Percentiles rank a stretch among this genome's conserved stretches.
Evolutionary conservation across 306 rosid genomes (phyloP).

Genomic region (Lathyrus oleraceus): DNA sequence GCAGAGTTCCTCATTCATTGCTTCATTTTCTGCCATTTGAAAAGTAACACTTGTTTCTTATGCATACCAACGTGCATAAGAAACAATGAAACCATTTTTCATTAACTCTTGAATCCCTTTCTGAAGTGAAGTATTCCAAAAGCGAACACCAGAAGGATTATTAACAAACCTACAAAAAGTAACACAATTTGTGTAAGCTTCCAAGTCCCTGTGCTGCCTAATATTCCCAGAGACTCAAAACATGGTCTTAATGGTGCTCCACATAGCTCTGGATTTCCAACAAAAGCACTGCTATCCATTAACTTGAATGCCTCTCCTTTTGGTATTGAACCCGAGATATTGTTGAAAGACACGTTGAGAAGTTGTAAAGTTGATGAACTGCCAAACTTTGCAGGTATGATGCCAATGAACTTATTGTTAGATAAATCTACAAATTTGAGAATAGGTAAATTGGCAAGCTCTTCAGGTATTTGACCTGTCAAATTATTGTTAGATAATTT

Average conservation of each 20-base stretch:
- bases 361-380: conserved; percentile 65
- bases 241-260: conserved; percentile 80
- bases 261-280: conserved; percentile 81
- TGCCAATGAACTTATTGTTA: conserved; percentile 63
- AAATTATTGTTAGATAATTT: conserved; percentile 60
- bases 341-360: conserved; percentile 84
- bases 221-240: conserved; percentile 54
- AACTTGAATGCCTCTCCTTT: conserved; percentile 43
- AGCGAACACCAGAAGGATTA: conserved; percentile 50
- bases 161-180: conserved; percentile 54
- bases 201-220: conserved; percentile 55
- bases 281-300: conserved; percentile 69
- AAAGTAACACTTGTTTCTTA: too few species aligned
- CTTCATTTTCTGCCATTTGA: conserved; percentile 51
- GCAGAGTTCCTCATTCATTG: conserved; percentile 63
- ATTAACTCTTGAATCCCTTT: conserved; percentile 51
- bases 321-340: conserved; percentile 89
- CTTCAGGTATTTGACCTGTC: conserved; percentile 77
- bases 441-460: conserved; percentile 64
- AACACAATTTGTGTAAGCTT: conserved; percentile 57
- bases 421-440: conserved; percentile 69
- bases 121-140: conserved; percentile 51
- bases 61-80: too few species aligned
- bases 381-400: conserved; percentile 68
- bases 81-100: conserved; percentile 77